phyloP scores from a whole-genome alignment of 805 yeast genomes.

The Wickerhamiella azyma region DNA sequence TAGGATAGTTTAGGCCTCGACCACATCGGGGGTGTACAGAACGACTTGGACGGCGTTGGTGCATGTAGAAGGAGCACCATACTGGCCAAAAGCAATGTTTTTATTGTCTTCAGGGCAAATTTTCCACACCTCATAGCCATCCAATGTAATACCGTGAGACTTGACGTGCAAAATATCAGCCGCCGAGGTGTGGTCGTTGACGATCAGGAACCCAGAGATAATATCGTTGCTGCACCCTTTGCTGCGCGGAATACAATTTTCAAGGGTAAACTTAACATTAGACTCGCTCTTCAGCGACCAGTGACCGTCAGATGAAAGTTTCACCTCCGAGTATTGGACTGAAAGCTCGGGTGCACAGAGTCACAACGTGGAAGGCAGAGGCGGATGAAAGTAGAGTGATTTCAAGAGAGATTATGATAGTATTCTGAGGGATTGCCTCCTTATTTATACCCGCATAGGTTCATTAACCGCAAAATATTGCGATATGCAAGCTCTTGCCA shows the following conservation, averaged over 20 bases:
- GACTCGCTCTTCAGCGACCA: constrained; percentile 1
- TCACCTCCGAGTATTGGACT: neutral
- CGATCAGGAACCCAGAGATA: neutral
- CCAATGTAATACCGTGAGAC: neutral
- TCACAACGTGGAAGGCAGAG: neutral
- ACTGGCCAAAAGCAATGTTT: neutral
- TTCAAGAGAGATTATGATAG: neutral
- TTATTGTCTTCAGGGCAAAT: neutral
- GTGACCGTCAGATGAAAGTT: constrained; percentile 4
- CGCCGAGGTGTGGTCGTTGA: neutral
- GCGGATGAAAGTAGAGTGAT: neutral
- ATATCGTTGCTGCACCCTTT: neutral
- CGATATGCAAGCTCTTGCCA: too few species aligned
- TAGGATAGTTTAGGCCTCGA: neutral
- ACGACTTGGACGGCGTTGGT: neutral
- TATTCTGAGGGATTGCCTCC: neutral
- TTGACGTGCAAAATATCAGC: neutral
- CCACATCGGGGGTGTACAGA: neutral
- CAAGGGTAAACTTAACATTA: neutral
- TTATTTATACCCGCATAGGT: too few species aligned
- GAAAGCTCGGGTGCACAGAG: neutral
- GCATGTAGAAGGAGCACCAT: constrained; percentile 1
- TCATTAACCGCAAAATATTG: too few species aligned
- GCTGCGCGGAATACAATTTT: neutral
- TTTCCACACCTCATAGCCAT: neutral